Evolutionary conservation across 192 early-diverging fungal species (phyloP), one percentile per base, ranked within the genome.

Genomic region (Hyaloraphidium curvatum): DNA sequence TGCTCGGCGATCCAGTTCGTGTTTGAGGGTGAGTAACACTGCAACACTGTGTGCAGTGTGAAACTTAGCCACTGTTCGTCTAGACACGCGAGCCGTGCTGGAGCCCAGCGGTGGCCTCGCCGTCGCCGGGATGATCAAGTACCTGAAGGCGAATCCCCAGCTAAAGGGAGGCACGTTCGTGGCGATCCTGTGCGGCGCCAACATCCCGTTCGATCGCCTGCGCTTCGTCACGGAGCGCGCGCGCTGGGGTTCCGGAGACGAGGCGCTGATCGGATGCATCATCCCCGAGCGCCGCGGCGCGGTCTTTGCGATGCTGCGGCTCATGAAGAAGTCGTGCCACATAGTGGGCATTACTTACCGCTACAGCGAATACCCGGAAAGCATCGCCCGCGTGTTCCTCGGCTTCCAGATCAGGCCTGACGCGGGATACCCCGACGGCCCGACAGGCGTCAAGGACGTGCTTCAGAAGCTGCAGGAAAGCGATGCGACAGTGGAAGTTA

Each of bases 81-180:
- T 30, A 29, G 72, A 75, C 50, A 75, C 72, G 2, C 50, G 73
- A n/a, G 53, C 51, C 13, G 60, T 75, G 55, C 30, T 75, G 14
- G 73, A 75, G 52, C 73, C 73, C 1, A 60, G 71, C n/a, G 73
- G 73, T 26, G 73, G 72, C 1, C 56, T 74, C 2, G 66, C 53
- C 5, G 55, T 75, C 13, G 73, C 73, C 17, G 73, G 73, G 11
- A 16, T 59, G 19, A 75, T 75, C 29, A 64, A 65, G 29, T 75
- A 63, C 37, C 48, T 75, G 17, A 37, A 72, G 30, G 39, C n/a
- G 9, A 72, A 72, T 39, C 62, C 62, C 19, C 27, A 54, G 14
- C 21, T 68, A 29, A 60, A 52, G 25, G 60, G 56, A 29, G 70
- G 69, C 13, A 65, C 65, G 9, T 73, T 67, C 62, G 66, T 73